These are phyloP conservation scores for Amylocarpus encephaloides DNA, from an alignment of 2,329 filamentous ascomycete species.

Conservation along the genomic window DNA sequence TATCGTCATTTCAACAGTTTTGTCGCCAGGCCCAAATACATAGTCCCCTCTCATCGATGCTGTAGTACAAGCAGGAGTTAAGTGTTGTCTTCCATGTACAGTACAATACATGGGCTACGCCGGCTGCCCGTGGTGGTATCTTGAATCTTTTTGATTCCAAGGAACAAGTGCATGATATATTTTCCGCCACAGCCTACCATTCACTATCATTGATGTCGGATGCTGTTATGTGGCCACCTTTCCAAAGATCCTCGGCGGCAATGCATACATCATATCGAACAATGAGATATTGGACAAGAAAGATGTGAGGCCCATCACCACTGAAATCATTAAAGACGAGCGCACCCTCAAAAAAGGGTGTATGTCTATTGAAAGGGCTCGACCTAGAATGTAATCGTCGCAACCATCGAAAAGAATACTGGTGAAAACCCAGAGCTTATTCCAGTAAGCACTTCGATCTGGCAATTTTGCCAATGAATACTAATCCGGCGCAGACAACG, in stretches of 20 bases:
- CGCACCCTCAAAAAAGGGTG: slow-evolving; percentile 48
- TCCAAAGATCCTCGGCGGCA: slow-evolving; percentile 40
- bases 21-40: slow-evolving; percentile 31
- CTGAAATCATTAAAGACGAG: slow-evolving; percentile 43
- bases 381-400: slow-evolving; percentile 41
- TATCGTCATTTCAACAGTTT: slow-evolving; percentile 40
- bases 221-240: slow-evolving; percentile 49
- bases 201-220: slow-evolving; percentile 52
- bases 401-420: slow-evolving; percentile 40
- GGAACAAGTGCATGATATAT: slow-evolving; percentile 45
- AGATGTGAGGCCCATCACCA: slow-evolving; percentile 49
- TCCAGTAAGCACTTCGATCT: no score
- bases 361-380: slow-evolving; percentile 42
- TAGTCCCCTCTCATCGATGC: slow-evolving; percentile 43
- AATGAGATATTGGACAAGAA: slow-evolving; percentile 41
- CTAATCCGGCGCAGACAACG: neutral
- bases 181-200: slow-evolving; percentile 42
- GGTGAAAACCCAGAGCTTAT: slow-evolving; percentile 36
- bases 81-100: slow-evolving; percentile 47
- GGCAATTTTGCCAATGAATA: slow-evolving; percentile 21
- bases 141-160: slow-evolving; percentile 34
- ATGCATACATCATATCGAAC: slow-evolving; percentile 36
- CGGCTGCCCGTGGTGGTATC: slow-evolving; percentile 29
- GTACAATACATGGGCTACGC: slow-evolving; percentile 36
- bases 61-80: slow-evolving; percentile 42